These are phyloP conservation scores for Pseudogymnoascus sp. DNA, from an alignment of 2,329 filamentous ascomycete genomes.

Conservation along the genomic window DNA sequence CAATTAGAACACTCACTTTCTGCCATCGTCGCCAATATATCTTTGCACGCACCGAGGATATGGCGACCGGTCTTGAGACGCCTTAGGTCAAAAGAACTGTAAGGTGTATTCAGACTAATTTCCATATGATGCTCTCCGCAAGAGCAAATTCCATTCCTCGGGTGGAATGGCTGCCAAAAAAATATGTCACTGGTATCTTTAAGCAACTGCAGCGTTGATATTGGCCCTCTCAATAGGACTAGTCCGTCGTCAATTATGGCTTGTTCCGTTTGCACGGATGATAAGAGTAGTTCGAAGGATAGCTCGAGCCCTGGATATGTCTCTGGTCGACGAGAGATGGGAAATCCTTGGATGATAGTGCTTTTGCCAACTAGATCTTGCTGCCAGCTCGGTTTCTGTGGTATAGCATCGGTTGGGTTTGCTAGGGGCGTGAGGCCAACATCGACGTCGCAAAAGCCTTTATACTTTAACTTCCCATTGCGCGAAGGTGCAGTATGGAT, in stretches of 20 bases:
- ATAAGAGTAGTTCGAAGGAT: background rate
- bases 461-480: background rate
- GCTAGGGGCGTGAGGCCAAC: background rate
- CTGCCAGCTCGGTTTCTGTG: background rate
- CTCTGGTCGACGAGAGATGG: background rate
- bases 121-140: background rate
- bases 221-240: background rate
- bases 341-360: background rate
- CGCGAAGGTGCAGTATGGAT: background rate
- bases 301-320: background rate
- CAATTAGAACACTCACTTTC: background rate
- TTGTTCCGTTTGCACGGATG: background rate
- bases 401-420: background rate
- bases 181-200: background rate
- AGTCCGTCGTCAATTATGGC: background rate
- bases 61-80: background rate
- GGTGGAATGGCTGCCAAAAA: background rate
- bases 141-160: background rate
- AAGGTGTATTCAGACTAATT: background rate
- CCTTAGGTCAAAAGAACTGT: background rate
- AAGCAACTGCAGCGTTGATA: background rate
- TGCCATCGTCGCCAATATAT: background rate
- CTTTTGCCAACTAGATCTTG: background rate
- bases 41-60: background rate
- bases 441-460: background rate